A percentile compares a stretch with the other conserved stretches of the same genome.
Conservation (phyloP, 129 eudicot species). For the Arctium lappa region DNA sequence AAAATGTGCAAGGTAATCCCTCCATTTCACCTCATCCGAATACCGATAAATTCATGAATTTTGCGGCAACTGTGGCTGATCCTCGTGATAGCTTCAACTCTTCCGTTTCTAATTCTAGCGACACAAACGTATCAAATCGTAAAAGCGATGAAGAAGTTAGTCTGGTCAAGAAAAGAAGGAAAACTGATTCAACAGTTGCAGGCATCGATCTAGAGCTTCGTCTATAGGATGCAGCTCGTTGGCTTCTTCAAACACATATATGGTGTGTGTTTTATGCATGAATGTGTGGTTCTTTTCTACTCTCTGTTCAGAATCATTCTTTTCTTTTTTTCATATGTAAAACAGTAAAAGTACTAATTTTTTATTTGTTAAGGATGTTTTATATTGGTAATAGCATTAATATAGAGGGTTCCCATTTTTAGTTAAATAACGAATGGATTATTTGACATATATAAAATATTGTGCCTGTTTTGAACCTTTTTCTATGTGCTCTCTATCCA, state of each 20-base stretch:
- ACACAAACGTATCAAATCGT: slow-evolving; percentile 15
- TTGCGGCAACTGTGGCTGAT: not conserved
- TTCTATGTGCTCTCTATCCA: too few species aligned
- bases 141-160: not conserved
- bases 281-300: not conserved
- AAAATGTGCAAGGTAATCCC: not conserved
- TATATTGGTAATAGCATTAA: not conserved
- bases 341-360: not conserved
- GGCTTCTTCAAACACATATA: slow-evolving; percentile 15
- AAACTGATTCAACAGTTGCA: slow-evolving; percentile 17
- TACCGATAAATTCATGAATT: slow-evolving; percentile 14
- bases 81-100: slow-evolving; percentile 15
- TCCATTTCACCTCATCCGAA: slow-evolving; percentile 16
- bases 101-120: slow-evolving; percentile 13
- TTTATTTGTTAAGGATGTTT: not conserved
- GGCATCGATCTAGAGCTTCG: slow-evolving; percentile 44
- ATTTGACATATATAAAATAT: too few species aligned
- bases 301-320: not conserved
- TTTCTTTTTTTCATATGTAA: not conserved
- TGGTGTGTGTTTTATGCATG: not conserved
- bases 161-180: not conserved
- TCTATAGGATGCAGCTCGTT: slow-evolving; percentile 34
- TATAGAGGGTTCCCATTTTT: not conserved
- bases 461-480: too few species aligned
- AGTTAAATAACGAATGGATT: not conserved